Evolutionary conservation across 1,284 basidiomycete species (phyloP).

Genomic region (Pascua guehoae): DNA sequence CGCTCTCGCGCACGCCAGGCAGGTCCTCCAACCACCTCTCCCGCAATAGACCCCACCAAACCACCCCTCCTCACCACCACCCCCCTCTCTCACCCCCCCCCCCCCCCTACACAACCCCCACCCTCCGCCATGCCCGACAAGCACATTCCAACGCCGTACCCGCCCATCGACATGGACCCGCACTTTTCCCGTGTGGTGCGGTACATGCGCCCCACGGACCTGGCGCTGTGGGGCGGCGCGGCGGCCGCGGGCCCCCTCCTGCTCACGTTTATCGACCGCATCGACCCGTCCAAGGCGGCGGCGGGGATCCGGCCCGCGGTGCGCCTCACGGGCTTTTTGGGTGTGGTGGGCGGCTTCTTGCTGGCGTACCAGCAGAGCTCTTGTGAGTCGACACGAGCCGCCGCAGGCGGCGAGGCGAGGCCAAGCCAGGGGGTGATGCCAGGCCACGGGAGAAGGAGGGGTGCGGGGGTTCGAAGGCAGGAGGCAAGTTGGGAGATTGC

Average conservation of each 20-base stretch:
- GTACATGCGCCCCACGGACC: slow-evolving; percentile 86
- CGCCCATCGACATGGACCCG: slow-evolving; percentile 88
- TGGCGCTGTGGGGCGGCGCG: slow-evolving; percentile 73
- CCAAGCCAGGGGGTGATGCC: no score
- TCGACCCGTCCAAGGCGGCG: slow-evolving; percentile 42
- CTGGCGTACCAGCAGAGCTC: slow-evolving; percentile 88
- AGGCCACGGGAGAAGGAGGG: background rate
- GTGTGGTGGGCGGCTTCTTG: slow-evolving; percentile 81
- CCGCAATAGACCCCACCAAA: background rate
- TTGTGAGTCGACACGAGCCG: slow-evolving; percentile 55
- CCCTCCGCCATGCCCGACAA: slow-evolving; percentile 64
- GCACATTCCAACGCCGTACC: slow-evolving; percentile 67
- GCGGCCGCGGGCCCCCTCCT: slow-evolving; percentile 58
- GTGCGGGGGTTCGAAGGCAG: background rate
- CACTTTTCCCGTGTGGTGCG: slow-evolving; percentile 82
- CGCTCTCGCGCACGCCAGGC: background rate
- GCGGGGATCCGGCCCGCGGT: slow-evolving; percentile 39
- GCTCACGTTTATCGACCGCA: slow-evolving; percentile 18
- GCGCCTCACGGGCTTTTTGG: slow-evolving; percentile 60
- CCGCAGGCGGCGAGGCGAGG: background rate
- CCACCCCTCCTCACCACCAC: background rate
- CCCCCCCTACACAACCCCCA: background rate
- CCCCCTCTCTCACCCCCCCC: background rate
- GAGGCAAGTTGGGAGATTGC: background rate
- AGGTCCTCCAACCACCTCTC: background rate